Conservation (phyloP, 805 yeast species). For the Candida sakaeoensis region DNA sequence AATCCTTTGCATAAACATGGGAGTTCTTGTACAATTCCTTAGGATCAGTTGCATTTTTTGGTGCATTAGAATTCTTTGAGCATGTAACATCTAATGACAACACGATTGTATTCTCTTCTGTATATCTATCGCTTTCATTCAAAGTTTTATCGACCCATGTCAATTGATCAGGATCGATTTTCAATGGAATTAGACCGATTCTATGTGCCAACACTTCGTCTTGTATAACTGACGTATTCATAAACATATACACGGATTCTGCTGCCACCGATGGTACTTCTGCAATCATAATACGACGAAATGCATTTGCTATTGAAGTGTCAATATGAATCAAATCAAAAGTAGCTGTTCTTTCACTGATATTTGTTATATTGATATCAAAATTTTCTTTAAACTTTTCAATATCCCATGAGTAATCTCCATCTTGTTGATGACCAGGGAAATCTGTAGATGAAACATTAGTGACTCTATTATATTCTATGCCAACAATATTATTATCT, state of each 20-base stretch:
- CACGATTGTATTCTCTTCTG: constrained; percentile 87
- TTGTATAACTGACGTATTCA: constrained; percentile 94
- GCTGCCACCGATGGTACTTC: constrained; percentile 97
- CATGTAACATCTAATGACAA: constrained; percentile 78
- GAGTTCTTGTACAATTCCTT: constrained; percentile 79
- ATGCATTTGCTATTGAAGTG: constrained; percentile 92
- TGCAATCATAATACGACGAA: constrained; percentile 93
- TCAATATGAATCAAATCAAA: constrained; percentile 86
- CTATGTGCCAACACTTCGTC: constrained; percentile 97
- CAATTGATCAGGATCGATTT: constrained; percentile 84
- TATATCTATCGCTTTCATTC: constrained; percentile 64
- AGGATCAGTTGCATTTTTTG: constrained; percentile 74
- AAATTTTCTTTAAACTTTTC: constrained; percentile 70
- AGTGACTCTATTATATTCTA: constrained; percentile 87
- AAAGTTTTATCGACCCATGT: constrained; percentile 72
- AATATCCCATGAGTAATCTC: constrained; percentile 75
- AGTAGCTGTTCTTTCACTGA: constrained; percentile 68
- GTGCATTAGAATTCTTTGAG: constrained; percentile 80
- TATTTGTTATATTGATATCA: constrained; percentile 62
- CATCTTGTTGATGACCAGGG: constrained; percentile 74
- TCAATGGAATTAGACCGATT: constrained; percentile 87
- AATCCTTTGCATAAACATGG: constrained; percentile 82
- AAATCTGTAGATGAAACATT: constrained; percentile 87
- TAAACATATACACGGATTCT: constrained; percentile 84
- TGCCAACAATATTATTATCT: constrained; percentile 57